Evolutionary conservation across 352 stramenopile species (phyloP), one percentile per base, ranked within the genome.

Genomic region (Phytophthora palmivora): DNA sequence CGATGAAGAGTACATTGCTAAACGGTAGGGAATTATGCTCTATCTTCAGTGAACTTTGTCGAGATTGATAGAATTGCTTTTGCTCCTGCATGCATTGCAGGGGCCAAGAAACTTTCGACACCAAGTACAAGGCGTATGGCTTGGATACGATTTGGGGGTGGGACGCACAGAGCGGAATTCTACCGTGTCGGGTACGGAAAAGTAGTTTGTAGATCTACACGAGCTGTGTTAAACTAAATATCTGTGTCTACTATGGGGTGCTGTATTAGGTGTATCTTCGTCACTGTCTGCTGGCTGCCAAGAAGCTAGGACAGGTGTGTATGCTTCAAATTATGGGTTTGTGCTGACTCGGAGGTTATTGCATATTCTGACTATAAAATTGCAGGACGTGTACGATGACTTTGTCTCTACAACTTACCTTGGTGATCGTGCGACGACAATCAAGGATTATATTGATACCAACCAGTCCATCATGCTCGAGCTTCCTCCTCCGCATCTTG

Each of bases 91-190:
- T 21, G 24, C n/a, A n/a, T n/a, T 28, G 24, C 33, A 98, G 91
- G 66, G 92, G 91, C 10, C 64, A 96, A 50, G 62, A 88, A 6
- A 78, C 66, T 9, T 98, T 97, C 59, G 64, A 97, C 19, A 47
- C 58, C 59, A 81, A 97, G 54, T 98, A 97, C 74, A 82, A 78
- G 37, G 55, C 75, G 11, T 91, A 94, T 60, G 90, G 90, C 0
- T 64, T 98, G 33, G 67, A 96, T 19, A 97, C 76, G 8, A 98
- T 98, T 64, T 98, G 92, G 94, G 80, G 78, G n/a, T 97, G 89
- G 88, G 57, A 74, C 30, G 21, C 46, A 11, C 60, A 94, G 53
- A 97, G 87, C 37, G 89, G 87, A 26, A 88, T 98, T 38, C 78
- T 88, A 21, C 92, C 94, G 12, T 98, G 92, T 67, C 76, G 86